Conservation (phyloP, 306 rosid genomes). For the Castanea crenata region DNA sequence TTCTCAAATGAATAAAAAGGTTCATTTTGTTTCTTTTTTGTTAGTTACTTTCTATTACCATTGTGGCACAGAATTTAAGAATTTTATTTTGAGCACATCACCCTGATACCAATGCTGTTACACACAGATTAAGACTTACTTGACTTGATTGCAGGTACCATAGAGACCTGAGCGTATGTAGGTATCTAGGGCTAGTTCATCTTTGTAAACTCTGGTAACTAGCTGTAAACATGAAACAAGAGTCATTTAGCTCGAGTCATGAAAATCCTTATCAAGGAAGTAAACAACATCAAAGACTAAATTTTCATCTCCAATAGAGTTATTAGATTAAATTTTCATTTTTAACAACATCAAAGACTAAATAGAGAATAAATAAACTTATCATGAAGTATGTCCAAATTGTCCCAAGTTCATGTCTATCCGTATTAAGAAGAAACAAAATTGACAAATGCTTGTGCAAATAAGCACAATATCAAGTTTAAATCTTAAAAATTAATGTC, state of each 20-base stretch:
- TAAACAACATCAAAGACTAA: not conserved
- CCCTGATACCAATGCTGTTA: not conserved
- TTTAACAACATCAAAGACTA: not conserved
- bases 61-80: conserved; percentile 15
- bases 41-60: not conserved
- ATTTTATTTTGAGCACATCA: conserved; percentile 9
- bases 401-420: not conserved
- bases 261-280: conserved; percentile 19
- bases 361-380: not conserved
- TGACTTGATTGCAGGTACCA: conserved; percentile 56
- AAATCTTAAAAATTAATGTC: not conserved
- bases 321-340: not conserved
- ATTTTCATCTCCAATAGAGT: no score
- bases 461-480: not conserved
- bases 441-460: not conserved
- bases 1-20: not conserved
- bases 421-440: not conserved
- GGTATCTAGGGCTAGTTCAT: conserved; percentile 78
- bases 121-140: conserved; percentile 47
- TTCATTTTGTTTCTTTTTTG: not conserved
- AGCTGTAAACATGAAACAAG: conserved; percentile 45
- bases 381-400: not conserved
- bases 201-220: conserved; percentile 73
- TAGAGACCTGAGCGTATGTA: conserved; percentile 77
- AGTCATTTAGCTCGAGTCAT: conserved; percentile 25